These are phyloP conservation scores for Castanospermum australe DNA, from an alignment of 306 rosid species.

Conservation along the genomic window DNA sequence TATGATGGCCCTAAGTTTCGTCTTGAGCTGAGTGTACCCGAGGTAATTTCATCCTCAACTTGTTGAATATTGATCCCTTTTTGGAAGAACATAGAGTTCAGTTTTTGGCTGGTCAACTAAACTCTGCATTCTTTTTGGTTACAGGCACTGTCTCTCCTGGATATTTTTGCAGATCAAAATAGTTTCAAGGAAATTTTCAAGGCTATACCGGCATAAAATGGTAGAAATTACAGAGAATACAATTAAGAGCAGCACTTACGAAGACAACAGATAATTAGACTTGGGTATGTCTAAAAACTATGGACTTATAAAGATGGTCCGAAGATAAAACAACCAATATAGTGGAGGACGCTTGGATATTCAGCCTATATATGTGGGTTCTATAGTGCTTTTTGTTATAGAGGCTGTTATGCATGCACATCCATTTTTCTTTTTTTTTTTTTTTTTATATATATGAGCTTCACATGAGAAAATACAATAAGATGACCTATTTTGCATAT, in stretches of 20 bases:
- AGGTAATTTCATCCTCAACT: slow-evolving; percentile 45
- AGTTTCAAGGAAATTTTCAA: slow-evolving; percentile 40
- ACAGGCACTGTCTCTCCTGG: slow-evolving; percentile 91
- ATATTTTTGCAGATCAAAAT: slow-evolving; percentile 70
- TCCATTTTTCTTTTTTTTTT: slow-evolving; percentile 19
- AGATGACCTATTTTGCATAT: neutral
- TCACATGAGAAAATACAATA: slow-evolving; percentile 21
- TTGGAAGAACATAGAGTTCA: neutral
- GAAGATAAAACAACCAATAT: neutral
- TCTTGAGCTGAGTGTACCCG: slow-evolving; percentile 74
- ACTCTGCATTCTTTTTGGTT: neutral
- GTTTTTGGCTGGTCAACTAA: neutral
- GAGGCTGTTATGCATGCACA: slow-evolving; percentile 34
- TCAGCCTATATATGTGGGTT: slow-evolving; percentile 22
- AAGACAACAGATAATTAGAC: neutral
- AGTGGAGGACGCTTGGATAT: slow-evolving; percentile 17
- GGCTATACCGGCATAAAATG: slow-evolving; percentile 36
- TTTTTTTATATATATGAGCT: slow-evolving; percentile 16
- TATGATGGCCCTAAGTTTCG: slow-evolving; percentile 96
- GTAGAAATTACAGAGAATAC: slow-evolving; percentile 19
- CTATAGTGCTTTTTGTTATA: slow-evolving; percentile 21
- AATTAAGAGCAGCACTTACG: slow-evolving; percentile 2
- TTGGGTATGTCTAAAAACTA: neutral
- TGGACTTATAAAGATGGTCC: slow-evolving; percentile 7
- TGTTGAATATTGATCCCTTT: neutral